Evolutionary conservation across 208 protist genomes (phyloP).

Genomic region (Naegleria lovaniensis): DNA sequence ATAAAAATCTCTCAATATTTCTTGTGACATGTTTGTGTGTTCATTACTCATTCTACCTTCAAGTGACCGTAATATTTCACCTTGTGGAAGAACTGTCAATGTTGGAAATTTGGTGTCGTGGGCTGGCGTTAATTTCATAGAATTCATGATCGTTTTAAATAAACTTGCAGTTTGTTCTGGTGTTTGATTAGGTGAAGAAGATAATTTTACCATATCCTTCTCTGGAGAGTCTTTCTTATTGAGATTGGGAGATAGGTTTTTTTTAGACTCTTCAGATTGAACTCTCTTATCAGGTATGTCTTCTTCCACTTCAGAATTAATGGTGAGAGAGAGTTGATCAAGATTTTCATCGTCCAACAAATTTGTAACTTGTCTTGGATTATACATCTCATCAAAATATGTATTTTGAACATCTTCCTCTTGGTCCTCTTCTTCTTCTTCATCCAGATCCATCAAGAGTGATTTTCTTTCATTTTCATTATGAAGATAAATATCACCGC

Average conservation of each 20-base stretch:
- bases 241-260: not conserved
- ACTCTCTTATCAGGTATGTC: not conserved
- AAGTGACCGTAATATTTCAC: not conserved
- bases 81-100: not conserved
- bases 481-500: not conserved
- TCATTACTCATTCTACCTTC: slow-evolving; percentile 8
- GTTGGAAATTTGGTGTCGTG: not conserved
- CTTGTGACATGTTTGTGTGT: not conserved
- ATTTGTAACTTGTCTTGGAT: not conserved
- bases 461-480: not conserved
- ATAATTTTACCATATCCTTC: not conserved
- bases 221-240: not conserved
- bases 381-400: not conserved
- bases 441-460: not conserved
- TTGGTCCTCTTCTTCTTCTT: not conserved
- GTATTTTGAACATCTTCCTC: no score
- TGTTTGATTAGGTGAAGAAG: not conserved
- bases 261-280: not conserved
- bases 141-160: not conserved
- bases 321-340: not conserved
- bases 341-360: not conserved
- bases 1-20: not conserved
- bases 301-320: not conserved
- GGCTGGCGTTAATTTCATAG: not conserved
- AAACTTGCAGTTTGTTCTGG: not conserved